Evolutionary conservation across 108 stramenopile genomes (phyloP).

Genomic region (Pseudonitzschia delicatissima): DNA sequence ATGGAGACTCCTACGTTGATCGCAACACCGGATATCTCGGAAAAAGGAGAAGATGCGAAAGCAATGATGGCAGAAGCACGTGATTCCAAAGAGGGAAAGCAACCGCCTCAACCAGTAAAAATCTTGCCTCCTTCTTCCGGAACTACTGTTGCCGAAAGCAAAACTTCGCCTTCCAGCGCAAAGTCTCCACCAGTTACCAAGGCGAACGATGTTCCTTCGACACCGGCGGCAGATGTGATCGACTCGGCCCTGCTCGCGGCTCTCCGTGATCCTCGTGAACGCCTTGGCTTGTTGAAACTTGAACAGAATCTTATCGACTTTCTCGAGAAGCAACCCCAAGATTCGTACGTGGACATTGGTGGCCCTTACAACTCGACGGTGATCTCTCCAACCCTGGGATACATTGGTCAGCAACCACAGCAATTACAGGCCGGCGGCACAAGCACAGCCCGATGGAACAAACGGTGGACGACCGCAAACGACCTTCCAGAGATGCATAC

Average conservation of each 20-base stretch:
- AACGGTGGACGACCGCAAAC: slow-evolving; percentile 41
- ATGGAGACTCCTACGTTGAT: too few species aligned
- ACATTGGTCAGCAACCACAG: slow-evolving; percentile 11
- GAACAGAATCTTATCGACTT: slow-evolving; percentile 78
- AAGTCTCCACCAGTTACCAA: too few species aligned
- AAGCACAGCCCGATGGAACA: slow-evolving; percentile 13
- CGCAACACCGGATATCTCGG: too few species aligned
- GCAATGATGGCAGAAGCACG: too few species aligned
- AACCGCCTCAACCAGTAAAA: too few species aligned
- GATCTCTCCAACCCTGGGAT: slow-evolving; percentile 11
- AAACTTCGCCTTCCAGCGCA: too few species aligned
- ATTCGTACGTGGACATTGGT: slow-evolving; percentile 62
- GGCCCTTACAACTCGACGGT: slow-evolving; percentile 67
- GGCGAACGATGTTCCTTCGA: not conserved
- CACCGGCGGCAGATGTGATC: slow-evolving; percentile 14
- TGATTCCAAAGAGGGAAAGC: too few species aligned
- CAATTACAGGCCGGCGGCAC: slow-evolving; percentile 10
- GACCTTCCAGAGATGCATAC: slow-evolving; percentile 80
- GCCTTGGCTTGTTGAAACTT: slow-evolving; percentile 71
- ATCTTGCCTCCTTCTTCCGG: too few species aligned
- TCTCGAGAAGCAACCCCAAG: slow-evolving; percentile 48
- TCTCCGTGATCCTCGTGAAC: slow-evolving; percentile 72
- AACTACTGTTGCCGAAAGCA: too few species aligned
- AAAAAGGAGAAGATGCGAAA: too few species aligned
- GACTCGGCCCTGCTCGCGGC: slow-evolving; percentile 81